Percentiles rank a stretch among this genome's conserved stretches.
Conservation (phyloP, 176 grass and related monocot species). For the Tuctoria greenei region DNA sequence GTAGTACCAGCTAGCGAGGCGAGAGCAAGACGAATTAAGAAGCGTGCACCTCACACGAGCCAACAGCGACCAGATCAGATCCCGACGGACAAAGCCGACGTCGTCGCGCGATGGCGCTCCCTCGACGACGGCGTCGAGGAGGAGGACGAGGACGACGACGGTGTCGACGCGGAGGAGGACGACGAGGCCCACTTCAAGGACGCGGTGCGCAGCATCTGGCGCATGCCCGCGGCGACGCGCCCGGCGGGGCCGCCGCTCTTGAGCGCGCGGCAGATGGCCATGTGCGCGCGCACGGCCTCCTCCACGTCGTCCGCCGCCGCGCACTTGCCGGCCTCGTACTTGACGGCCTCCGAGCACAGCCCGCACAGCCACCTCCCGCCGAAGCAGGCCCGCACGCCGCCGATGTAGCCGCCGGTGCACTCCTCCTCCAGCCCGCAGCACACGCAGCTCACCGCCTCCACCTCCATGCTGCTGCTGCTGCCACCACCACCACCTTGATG, state of each 20-base stretch:
- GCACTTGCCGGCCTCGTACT: conserved; percentile 65
- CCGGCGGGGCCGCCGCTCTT: conserved; percentile 40
- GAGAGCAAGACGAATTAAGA: background rate
- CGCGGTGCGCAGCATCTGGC: conserved; percentile 68
- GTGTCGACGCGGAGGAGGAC: background rate
- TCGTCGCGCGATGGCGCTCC: background rate
- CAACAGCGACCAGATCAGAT: background rate
- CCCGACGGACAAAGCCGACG: background rate
- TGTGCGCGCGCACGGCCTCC: conserved; percentile 70
- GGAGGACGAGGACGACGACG: background rate
- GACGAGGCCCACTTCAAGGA: conserved; percentile 25
- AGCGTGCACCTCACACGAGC: background rate
- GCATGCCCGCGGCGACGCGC: conserved; percentile 78
- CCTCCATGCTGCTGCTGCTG: conserved; percentile 18
- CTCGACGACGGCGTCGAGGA: conserved; percentile 22
- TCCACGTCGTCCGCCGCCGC: conserved; percentile 22
- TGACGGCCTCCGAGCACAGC: conserved; percentile 74
- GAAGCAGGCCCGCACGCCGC: conserved; percentile 51
- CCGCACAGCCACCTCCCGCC: conserved; percentile 78
- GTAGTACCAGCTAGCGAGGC: background rate
- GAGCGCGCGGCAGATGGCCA: conserved; percentile 71
- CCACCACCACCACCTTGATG: background rate
- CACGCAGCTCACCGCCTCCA: conserved; percentile 59
- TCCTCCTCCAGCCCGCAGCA: conserved; percentile 87
- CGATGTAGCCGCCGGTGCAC: conserved; percentile 72